Base-by-base conservation (phyloP, 768 basidiomycete genomes). In the Galerina sulciceps region DNA sequence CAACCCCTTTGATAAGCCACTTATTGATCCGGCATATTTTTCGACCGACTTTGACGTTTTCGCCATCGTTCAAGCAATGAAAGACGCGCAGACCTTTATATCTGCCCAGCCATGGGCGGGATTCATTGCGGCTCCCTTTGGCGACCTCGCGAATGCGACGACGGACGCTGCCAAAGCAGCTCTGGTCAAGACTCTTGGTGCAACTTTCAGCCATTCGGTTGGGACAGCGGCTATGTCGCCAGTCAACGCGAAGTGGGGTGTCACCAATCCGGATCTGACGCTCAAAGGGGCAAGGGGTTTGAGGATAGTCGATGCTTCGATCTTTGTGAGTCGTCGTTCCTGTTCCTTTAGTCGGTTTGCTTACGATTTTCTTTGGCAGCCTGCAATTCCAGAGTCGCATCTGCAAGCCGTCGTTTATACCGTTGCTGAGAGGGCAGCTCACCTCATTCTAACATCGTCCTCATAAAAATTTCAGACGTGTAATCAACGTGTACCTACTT, bases 271-370 rank as follows among this genome's bases (percentile, higher is more conserved):
- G 6, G 59, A 72, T 46, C 51, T 77, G 18, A 49, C 23, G 9
- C 70, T 76, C 11, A 74, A 75, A 59, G 65, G 66, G 1, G 60
- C 65, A 1, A n/a, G 17, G 3, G 73, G 70, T 5, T 45, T 77
- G 40, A 65, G 76, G 4, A 61, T 77, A 23, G 71, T 77, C n/a
- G 74, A 77, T 64, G 69, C 68, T 38, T 51, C 49, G 6, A n/a
- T 51, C 20, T 51, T 51, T n/a, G 49, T 40, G 20, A 51, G 49
- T 51, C 1, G 10, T 2, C 0, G 4, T 17, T 5, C 6, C 5
- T 8, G 34, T 31, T 35, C 35, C 34, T 1, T 47, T 23, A 20
- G 9, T 13, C 0, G 11, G 46, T 3, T 45, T 22, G 44, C 18
- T 22, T 8, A 45, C 6, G 2, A 15, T 26, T 49, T 20, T 51